Conservation (phyloP, 768 basidiomycete genomes). For the Fibroporia radiculosa region DNA sequence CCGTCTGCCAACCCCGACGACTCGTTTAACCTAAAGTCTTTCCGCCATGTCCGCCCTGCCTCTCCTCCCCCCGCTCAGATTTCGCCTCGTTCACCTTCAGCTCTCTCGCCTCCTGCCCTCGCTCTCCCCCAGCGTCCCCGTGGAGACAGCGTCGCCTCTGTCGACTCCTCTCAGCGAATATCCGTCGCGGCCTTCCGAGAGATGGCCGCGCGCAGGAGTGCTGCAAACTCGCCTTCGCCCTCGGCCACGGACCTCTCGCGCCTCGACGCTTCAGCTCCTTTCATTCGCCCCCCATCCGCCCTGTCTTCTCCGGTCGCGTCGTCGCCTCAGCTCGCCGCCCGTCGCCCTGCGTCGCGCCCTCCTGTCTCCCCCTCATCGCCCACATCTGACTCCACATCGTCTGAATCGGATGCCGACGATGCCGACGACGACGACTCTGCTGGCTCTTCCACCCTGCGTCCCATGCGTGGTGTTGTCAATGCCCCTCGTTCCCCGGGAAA, state of each 20-base stretch:
- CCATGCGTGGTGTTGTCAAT: constrained; percentile 26
- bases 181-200: constrained; percentile 79
- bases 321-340: neutral
- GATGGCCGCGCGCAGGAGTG: constrained; percentile 60
- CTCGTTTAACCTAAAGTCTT: constrained; percentile 63
- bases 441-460: constrained; percentile 25
- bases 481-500: constrained; percentile 18
- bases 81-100: constrained; percentile 17
- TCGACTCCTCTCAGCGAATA: constrained; percentile 66
- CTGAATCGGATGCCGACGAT: constrained; percentile 28
- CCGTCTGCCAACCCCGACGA: constrained; percentile 12
- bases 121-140: constrained; percentile 44
- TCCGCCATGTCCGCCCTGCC: constrained; percentile 55
- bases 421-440: constrained; percentile 24
- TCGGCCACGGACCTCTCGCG: constrained; percentile 24
- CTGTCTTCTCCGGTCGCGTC: constrained; percentile 2
- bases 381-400: constrained; percentile 23
- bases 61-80: constrained; percentile 27
- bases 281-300: constrained; percentile 17
- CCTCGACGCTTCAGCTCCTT: constrained; percentile 8
- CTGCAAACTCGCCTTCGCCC: constrained; percentile 52
- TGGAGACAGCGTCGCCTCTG: constrained; percentile 50
- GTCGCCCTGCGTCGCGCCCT: neutral
- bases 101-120: constrained; percentile 7
- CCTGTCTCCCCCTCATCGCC: constrained; percentile 14